Evolutionary conservation across 2,329 filamentous ascomycete genomes (phyloP).

Genomic region (Chrysoporthe deuterocubensis): DNA sequence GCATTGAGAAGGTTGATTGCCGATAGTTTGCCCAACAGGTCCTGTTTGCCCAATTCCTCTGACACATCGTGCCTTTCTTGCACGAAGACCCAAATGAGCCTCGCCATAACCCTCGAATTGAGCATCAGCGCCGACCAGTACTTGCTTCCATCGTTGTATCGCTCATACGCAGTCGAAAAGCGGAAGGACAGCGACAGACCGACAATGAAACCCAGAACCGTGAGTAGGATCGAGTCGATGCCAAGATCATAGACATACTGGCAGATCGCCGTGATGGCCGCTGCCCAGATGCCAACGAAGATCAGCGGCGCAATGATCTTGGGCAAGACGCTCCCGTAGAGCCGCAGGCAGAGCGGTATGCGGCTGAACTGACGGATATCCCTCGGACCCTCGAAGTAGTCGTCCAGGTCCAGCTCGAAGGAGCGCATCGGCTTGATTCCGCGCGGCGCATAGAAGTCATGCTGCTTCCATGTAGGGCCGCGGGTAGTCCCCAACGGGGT

Average conservation of each 20-base stretch:
- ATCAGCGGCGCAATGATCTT: conserved; percentile 73
- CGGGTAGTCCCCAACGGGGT: background rate
- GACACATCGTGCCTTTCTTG: conserved; percentile 1
- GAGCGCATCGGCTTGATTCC: conserved; percentile 8
- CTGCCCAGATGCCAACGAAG: conserved; percentile 67
- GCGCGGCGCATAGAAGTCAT: conserved; percentile 13
- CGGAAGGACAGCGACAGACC: conserved; percentile 79
- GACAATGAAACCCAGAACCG: conserved; percentile 81
- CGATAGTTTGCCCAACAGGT: conserved; percentile 15
- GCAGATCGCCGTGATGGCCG: conserved; percentile 63
- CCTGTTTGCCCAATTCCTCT: conserved; percentile 12
- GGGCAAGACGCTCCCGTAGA: conserved; percentile 76
- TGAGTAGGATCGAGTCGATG: conserved; percentile 67
- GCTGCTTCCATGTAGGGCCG: conserved; percentile 13
- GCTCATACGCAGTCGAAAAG: conserved; percentile 77
- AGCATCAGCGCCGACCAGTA: conserved; percentile 48
- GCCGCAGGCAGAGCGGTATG: conserved; percentile 74
- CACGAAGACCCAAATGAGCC: conserved; percentile 13
- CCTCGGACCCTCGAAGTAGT: conserved; percentile 69
- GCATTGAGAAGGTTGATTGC: conserved; percentile 75
- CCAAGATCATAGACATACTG: conserved; percentile 49
- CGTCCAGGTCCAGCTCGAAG: conserved; percentile 51
- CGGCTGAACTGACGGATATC: conserved; percentile 76
- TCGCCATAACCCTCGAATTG: conserved; percentile 25
- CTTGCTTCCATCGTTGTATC: conserved; percentile 67